phyloP scores from a whole-genome alignment of 768 basidiomycete genomes.

The Panaeolus papilionaceus region DNA sequence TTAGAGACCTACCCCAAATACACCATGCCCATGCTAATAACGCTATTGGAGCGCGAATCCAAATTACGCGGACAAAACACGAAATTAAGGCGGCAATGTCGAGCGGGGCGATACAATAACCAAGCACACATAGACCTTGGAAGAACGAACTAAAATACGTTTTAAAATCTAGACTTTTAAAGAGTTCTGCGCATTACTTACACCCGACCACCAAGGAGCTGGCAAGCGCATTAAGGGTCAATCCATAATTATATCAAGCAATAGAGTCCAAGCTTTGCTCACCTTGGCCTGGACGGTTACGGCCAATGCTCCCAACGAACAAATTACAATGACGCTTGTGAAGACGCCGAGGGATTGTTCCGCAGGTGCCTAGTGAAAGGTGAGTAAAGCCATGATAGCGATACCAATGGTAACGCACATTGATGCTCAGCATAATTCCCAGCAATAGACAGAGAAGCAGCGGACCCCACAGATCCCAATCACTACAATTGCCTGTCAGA shows the following conservation, averaged over 20 bases:
- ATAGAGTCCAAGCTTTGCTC: slow-evolving; percentile 20
- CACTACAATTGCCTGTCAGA: slow-evolving; percentile 48
- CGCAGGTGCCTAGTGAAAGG: slow-evolving; percentile 70
- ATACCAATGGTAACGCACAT: slow-evolving; percentile 51
- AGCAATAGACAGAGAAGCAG: slow-evolving; percentile 81
- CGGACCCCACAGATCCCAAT: slow-evolving; percentile 99
- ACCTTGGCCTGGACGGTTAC: slow-evolving; percentile 98
- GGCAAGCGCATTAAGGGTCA: slow-evolving; percentile 11
- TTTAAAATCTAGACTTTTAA: neutral
- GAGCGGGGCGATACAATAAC: slow-evolving; percentile 94
- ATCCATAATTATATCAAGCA: slow-evolving; percentile 4
- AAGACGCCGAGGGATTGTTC: slow-evolving; percentile 89
- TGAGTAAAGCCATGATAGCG: slow-evolving; percentile 6
- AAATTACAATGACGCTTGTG: slow-evolving; percentile 92
- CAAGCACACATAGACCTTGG: slow-evolving; percentile 93
- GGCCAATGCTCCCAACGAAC: slow-evolving; percentile 87
- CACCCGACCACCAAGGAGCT: slow-evolving; percentile 88
- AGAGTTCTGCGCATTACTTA: slow-evolving; percentile 39
- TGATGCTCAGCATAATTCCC: slow-evolving; percentile 85
- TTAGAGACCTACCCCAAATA: slow-evolving; percentile 83
- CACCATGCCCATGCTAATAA: slow-evolving; percentile 93
- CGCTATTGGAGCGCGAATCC: slow-evolving; percentile 86
- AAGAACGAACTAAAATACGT: slow-evolving; percentile 78
- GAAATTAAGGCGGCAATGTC: slow-evolving; percentile 89
- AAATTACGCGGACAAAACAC: slow-evolving; percentile 85